Base-by-base conservation (phyloP, 148 eudicot species). In the Silene conica region DNA sequence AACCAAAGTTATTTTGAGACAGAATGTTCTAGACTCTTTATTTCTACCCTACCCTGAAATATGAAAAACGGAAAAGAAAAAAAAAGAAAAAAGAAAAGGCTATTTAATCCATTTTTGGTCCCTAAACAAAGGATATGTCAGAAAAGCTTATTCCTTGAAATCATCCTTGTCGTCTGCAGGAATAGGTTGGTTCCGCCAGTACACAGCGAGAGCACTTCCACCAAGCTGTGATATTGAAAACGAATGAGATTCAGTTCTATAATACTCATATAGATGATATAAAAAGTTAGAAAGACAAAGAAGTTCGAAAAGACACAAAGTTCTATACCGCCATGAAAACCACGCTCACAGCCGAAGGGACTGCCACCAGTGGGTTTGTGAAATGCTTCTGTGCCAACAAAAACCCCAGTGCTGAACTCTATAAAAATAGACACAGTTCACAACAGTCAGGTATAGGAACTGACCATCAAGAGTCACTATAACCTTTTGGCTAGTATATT, bases 271-370 rank as follows among this genome's bases (percentile, higher is more conserved):
- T 69, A 5, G 21, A 3, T 15, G 16, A 18, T 6, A 9, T 38
- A 38, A 12, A 31, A 56, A 14, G 19, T 1, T 15, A 58, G 50
- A 46, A 48, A 2, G 62, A 61, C 4, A 45, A 63, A 50, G 58
- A 70, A 18, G 46, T 60, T 31, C 9, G 55, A 26, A 22, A 38
- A 16, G 1, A 0, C n/a, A n/a, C n/a, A n/a, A n/a, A n/a, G n/a
- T n/a, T n/a, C n/a, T n/a, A n/a, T 89, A 96, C 97, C 87, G 97
- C 99, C 99, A 96, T 96, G 85, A 89, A 90, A 73, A 96, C 97
- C 15, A 96, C 96, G 85, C 99, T 96, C 43, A 96, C 99, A 63
- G 97, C 97, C 66, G 99, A 90, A 73, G 99, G 99, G 46, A 92
- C 99, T 18, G 99, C 99, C 14, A 96, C 99, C 23, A 96, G 93